Conservation (phyloP, 164 flowering plant genomes). For the Platanus orientalis region DNA sequence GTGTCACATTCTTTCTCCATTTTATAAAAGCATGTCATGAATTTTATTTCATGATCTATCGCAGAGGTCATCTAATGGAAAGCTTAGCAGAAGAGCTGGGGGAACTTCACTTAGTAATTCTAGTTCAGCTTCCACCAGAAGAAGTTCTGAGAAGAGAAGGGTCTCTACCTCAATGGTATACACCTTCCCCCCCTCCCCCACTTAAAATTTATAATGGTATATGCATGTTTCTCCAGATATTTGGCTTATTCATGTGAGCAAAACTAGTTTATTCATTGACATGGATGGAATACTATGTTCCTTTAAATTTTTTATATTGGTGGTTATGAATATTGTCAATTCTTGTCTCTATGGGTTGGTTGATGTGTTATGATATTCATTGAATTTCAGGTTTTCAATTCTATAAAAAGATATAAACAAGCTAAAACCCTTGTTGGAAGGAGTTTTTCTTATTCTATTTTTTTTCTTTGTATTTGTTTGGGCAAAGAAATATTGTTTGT, state of each 20-base stretch:
- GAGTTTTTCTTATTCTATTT: too few species aligned
- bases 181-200: neutral
- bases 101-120: slow-evolving; percentile 43
- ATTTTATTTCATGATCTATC: slow-evolving; percentile 3
- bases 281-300: too few species aligned
- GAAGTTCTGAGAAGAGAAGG: slow-evolving; percentile 65
- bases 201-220: too few species aligned
- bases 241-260: neutral
- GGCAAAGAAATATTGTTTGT: too few species aligned
- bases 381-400: too few species aligned
- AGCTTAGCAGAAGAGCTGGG: slow-evolving; percentile 44
- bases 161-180: slow-evolving; percentile 58
- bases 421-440: too few species aligned
- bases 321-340: too few species aligned
- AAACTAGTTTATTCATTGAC: neutral
- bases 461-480: too few species aligned
- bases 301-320: too few species aligned
- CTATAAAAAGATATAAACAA: too few species aligned
- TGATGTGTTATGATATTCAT: too few species aligned
- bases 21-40: slow-evolving; percentile 4
- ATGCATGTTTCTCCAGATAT: neutral
- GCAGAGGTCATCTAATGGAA: slow-evolving; percentile 70
- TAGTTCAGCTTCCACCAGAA: slow-evolving; percentile 43
- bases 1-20: neutral
- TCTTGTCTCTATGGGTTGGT: too few species aligned